A percentile compares a stretch with the other conserved stretches of the same genome.
These are phyloP conservation scores for Neurospora sp. DNA, from an alignment of 495 filamentous ascomycete species.

Conservation along the genomic window DNA sequence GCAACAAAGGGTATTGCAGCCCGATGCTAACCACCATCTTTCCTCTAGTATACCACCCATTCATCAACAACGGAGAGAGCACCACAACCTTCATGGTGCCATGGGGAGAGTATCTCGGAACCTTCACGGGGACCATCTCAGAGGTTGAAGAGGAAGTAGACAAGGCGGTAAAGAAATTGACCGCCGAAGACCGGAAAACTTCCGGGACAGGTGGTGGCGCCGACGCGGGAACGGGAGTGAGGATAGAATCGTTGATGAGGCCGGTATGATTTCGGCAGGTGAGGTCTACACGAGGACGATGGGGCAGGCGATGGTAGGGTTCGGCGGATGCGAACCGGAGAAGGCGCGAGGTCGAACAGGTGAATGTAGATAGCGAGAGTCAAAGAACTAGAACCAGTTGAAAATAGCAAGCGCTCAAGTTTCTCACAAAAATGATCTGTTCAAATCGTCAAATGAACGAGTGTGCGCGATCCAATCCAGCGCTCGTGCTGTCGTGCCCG, in stretches of 20 bases:
- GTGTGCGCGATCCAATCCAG: neutral
- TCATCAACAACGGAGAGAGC: neutral
- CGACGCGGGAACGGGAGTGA: neutral
- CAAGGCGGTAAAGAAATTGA: neutral
- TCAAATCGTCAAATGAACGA: neutral
- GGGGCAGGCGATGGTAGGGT: neutral
- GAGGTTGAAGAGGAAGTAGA: neutral
- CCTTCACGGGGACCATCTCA: neutral
- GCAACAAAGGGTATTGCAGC: neutral
- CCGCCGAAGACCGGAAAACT: neutral
- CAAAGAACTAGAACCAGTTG: neutral
- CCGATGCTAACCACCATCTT: neutral
- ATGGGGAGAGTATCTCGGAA: neutral
- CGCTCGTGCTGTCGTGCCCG: neutral
- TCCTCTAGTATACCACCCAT: neutral
- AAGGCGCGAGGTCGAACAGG: neutral
- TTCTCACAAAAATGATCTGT: neutral
- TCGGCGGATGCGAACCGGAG: neutral
- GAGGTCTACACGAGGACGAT: neutral
- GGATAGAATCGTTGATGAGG: neutral
- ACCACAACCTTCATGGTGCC: neutral
- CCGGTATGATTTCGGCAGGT: neutral
- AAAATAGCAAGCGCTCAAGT: neutral
- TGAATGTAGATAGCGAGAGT: neutral
- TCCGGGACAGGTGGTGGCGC: neutral